A percentile compares a stretch with the other conserved stretches of the same genome.
Evolutionary conservation across 2,329 filamentous ascomycete species (phyloP).

Genomic region (Bipolaris bicolor): DNA sequence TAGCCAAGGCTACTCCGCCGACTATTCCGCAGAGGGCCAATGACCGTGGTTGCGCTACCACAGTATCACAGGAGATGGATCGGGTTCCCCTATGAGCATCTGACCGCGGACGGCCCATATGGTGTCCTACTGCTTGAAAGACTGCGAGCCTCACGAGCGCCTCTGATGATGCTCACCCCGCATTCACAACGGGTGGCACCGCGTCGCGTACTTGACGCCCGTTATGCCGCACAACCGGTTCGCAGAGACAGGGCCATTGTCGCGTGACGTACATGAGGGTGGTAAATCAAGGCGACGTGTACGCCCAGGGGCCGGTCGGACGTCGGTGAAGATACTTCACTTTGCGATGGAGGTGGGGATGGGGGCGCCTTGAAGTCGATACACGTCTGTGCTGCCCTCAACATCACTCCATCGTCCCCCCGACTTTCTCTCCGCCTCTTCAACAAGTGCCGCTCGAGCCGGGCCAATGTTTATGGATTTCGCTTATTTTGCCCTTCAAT

Average conservation of each 20-base stretch:
- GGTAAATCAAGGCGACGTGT: constrained; percentile 4
- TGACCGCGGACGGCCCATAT: constrained; percentile 1
- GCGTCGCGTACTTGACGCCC: constrained; percentile 3
- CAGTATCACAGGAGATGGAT: constrained; percentile 5
- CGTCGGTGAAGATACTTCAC: constrained; percentile 15
- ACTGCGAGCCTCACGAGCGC: neutral
- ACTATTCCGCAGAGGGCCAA: constrained; percentile 10
- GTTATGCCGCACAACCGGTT: constrained; percentile 13
- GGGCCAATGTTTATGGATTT: constrained; percentile 5
- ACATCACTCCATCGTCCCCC: constrained; percentile 5
- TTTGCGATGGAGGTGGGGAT: constrained; percentile 16
- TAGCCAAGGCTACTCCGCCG: constrained; percentile 21
- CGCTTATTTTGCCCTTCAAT: constrained; percentile 8
- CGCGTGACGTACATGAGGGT: neutral
- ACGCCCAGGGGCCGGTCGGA: constrained; percentile 5
- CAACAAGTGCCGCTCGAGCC: constrained; percentile 16
- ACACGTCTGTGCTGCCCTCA: constrained; percentile 18
- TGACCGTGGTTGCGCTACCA: constrained; percentile 4
- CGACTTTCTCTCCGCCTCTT: constrained; percentile 17
- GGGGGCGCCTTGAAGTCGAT: constrained; percentile 8
- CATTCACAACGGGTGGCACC: constrained; percentile 4
- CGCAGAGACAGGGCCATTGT: neutral
- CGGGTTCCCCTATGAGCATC: constrained; percentile 7
- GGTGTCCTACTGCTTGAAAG: neutral
- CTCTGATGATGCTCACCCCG: constrained; percentile 8